Evolutionary conservation across 2,329 filamentous ascomycete genomes (phyloP).

Genomic region (Pseudocercospora musae): DNA sequence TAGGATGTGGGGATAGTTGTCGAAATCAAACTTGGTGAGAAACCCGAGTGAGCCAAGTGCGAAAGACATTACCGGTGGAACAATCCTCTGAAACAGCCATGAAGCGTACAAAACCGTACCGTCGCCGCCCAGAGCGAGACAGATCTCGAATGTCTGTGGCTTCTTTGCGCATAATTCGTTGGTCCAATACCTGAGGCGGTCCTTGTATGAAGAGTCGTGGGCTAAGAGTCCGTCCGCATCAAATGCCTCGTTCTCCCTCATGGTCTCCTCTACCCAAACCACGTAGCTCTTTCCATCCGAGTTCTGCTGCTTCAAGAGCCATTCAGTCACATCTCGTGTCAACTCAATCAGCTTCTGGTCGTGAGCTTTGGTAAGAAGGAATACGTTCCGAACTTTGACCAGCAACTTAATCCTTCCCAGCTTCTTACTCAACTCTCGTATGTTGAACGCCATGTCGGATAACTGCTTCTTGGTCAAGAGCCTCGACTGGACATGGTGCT

Average conservation of each 20-base stretch:
- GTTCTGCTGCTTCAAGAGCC: conserved; percentile 70
- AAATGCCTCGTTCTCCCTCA: conserved; percentile 70
- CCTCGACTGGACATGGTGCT: conserved; percentile 56
- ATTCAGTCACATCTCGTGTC: conserved; percentile 72
- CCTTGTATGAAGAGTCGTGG: conserved; percentile 54
- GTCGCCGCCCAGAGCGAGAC: conserved; percentile 77
- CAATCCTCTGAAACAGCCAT: conserved; percentile 94
- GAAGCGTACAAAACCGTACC: conserved; percentile 96
- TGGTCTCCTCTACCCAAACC: conserved; percentile 74
- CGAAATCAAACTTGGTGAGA: conserved; percentile 93
- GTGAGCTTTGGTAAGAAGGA: conserved; percentile 87
- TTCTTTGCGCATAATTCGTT: conserved; percentile 70
- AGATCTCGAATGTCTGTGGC: conserved; percentile 89
- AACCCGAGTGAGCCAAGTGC: conserved; percentile 89
- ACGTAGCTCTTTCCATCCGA: conserved; percentile 62
- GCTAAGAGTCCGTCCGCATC: conserved; percentile 66
- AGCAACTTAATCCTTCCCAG: conserved; percentile 79
- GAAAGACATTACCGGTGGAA: conserved; percentile 90
- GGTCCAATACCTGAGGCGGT: conserved; percentile 77
- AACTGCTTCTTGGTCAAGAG: conserved; percentile 92
- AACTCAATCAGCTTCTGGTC: conserved; percentile 75
- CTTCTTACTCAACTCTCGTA: conserved; percentile 82
- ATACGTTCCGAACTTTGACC: conserved; percentile 76
- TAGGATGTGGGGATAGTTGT: conserved; percentile 66
- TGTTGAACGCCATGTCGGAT: conserved; percentile 95